These are phyloP conservation scores for Coniferiporia weirii DNA, from an alignment of 1,284 basidiomycete species.

Conservation along the genomic window DNA sequence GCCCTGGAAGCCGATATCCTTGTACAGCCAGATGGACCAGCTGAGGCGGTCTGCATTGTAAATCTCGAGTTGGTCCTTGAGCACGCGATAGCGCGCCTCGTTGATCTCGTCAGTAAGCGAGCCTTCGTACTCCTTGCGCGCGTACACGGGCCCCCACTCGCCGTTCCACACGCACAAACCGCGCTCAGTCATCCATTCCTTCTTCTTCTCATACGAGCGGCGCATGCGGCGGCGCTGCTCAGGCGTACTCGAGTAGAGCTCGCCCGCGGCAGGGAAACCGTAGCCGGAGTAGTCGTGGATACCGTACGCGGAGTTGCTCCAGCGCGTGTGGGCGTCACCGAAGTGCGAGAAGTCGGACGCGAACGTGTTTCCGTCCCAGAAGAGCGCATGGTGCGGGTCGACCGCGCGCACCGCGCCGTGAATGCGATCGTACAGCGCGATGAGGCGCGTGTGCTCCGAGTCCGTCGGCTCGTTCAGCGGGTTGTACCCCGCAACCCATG, in stretches of 20 bases:
- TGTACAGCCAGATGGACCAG: conserved; percentile 59
- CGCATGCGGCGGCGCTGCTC: conserved; percentile 30
- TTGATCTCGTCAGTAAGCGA: conserved; percentile 34
- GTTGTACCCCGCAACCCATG: conserved; percentile 38
- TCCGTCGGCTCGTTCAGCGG: conserved; percentile 44
- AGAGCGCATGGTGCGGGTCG: conserved; percentile 38
- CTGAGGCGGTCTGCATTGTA: conserved; percentile 40
- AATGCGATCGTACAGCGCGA: conserved; percentile 36
- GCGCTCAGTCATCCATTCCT: conserved; percentile 26
- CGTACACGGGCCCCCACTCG: conserved; percentile 33
- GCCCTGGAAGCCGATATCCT: conserved; percentile 54
- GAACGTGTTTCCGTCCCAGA: conserved; percentile 36
- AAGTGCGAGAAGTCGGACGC: conserved; percentile 40
- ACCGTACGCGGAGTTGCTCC: conserved; percentile 36
- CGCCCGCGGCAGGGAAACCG: conserved; percentile 37
- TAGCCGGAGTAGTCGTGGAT: conserved; percentile 40
- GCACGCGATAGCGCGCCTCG: conserved; percentile 36
- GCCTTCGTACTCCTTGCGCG: conserved; percentile 25
- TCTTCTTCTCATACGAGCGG: conserved; percentile 30
- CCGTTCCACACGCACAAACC: conserved; percentile 35
- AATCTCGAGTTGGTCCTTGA: conserved; percentile 45
- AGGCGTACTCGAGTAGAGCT: conserved; percentile 25
- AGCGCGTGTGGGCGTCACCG: conserved; percentile 25
- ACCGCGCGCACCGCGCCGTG: conserved; percentile 39
- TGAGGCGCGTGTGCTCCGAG: conserved; percentile 29